A percentile compares a stretch with the other conserved stretches of the same genome.
These are phyloP conservation scores for Mortierella sp. DNA, from an alignment of 371 early-diverging fungal species.

Conservation along the genomic window DNA sequence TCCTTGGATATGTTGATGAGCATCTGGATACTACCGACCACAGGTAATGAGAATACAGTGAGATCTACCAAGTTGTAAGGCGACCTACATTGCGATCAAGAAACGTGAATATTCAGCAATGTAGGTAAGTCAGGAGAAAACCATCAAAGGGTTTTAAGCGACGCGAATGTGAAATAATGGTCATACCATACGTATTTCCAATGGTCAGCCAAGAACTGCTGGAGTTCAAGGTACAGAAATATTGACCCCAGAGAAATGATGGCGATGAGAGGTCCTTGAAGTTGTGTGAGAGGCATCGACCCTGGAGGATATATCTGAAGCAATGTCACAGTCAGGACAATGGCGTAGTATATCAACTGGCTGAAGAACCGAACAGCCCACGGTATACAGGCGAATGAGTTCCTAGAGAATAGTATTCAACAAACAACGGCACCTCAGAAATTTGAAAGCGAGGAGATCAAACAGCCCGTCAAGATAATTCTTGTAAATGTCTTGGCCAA, in stretches of 20 bases:
- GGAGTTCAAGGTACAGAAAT: slow-evolving; percentile 21
- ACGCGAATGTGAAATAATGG: neutral
- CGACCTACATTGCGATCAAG: slow-evolving; percentile 1
- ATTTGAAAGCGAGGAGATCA: neutral
- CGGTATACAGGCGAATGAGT: slow-evolving; percentile 12
- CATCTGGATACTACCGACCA: slow-evolving; percentile 3
- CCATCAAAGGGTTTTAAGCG: no score
- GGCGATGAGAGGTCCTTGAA: slow-evolving; percentile 1
- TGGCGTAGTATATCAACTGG: slow-evolving; percentile 13
- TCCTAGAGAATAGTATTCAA: neutral
- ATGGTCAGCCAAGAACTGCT: slow-evolving; percentile 15
- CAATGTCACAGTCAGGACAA: slow-evolving; percentile 12
- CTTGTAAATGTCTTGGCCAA: no score
- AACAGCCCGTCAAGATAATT: neutral
- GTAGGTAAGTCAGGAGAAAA: no score
- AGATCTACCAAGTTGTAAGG: slow-evolving; percentile 20
- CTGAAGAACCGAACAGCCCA: slow-evolving; percentile 6
- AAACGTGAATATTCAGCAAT: no score
- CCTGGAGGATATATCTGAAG: slow-evolving; percentile 18
- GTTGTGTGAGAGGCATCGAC: neutral
- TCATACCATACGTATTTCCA: slow-evolving; percentile 14
- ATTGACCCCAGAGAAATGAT: slow-evolving; percentile 9
- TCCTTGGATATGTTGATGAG: slow-evolving; percentile 1
- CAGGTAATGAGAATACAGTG: slow-evolving; percentile 8
- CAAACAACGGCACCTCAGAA: neutral